phyloP scores from a whole-genome alignment of 495 filamentous ascomycete genomes.

The Glarea lozoyensis region DNA sequence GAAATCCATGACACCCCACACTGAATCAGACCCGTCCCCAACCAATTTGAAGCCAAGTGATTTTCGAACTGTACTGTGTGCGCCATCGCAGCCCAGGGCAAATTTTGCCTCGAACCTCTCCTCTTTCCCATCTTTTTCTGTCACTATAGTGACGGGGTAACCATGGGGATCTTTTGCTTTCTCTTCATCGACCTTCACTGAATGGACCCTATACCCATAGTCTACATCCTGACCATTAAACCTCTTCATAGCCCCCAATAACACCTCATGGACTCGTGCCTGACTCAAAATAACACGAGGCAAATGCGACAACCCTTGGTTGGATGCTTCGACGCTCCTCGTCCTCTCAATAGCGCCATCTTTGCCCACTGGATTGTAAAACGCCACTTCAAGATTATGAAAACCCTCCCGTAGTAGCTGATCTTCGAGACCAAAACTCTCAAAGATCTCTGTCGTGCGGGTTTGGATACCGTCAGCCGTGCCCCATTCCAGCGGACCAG shows the following conservation, averaged over 20 bases:
- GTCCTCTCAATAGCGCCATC: neutral
- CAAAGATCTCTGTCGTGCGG: slow-evolving; percentile 22
- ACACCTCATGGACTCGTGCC: slow-evolving; percentile 55
- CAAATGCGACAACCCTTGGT: slow-evolving; percentile 32
- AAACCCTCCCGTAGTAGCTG: slow-evolving; percentile 14
- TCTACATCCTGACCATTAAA: slow-evolving; percentile 43
- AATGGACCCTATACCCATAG: slow-evolving; percentile 49
- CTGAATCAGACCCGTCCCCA: slow-evolving; percentile 24
- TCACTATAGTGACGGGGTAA: slow-evolving; percentile 44
- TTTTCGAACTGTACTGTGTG: slow-evolving; percentile 22
- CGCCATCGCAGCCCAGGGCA: slow-evolving; percentile 26
- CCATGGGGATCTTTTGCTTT: slow-evolving; percentile 30
- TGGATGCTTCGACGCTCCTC: neutral
- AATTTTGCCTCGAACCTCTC: slow-evolving; percentile 36
- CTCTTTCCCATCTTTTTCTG: slow-evolving; percentile 40
- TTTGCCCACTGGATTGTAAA: slow-evolving; percentile 17
- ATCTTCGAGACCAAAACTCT: slow-evolving; percentile 21
- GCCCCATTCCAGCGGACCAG: slow-evolving; percentile 26
- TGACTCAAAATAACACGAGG: slow-evolving; percentile 52
- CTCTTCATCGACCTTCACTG: slow-evolving; percentile 40
- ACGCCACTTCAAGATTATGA: slow-evolving; percentile 18
- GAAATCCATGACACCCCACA: slow-evolving; percentile 34
- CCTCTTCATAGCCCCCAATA: slow-evolving; percentile 42
- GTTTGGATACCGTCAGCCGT: slow-evolving; percentile 23
- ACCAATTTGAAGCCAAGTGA: slow-evolving; percentile 17